phyloP scores from a whole-genome alignment of 331 rosid species.

The Quercus phellos region DNA sequence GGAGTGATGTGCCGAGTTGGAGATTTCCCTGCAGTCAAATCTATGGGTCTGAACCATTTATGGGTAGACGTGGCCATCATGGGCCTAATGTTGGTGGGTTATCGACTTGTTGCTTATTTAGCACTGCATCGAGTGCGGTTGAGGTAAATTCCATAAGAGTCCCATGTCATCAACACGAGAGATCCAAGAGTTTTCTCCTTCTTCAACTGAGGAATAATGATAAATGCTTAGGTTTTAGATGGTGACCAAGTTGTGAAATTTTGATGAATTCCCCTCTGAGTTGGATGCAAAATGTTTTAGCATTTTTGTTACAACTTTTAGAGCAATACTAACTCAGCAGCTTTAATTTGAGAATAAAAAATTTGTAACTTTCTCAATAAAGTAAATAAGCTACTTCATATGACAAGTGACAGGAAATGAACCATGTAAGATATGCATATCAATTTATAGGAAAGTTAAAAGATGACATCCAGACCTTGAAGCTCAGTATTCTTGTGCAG shows the following conservation, averaged over 20 bases:
- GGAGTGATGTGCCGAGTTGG: slow-evolving; percentile 65
- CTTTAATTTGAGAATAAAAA: slow-evolving; percentile 24
- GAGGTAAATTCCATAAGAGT: slow-evolving; percentile 28
- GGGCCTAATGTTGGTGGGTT: slow-evolving; percentile 85
- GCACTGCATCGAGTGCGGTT: slow-evolving; percentile 78
- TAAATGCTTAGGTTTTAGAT: slow-evolving; percentile 29
- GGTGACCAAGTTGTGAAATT: slow-evolving; percentile 32
- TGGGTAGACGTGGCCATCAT: slow-evolving; percentile 82
- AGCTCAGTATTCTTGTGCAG: slow-evolving; percentile 1
- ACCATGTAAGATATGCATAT: background rate
- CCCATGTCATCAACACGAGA: slow-evolving; percentile 25
- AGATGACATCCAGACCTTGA: slow-evolving; percentile 15
- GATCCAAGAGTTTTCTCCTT: slow-evolving; percentile 44
- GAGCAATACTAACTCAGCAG: slow-evolving; percentile 26
- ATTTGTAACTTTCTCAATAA: background rate
- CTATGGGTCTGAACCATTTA: slow-evolving; percentile 70
- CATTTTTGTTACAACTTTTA: slow-evolving; percentile 7
- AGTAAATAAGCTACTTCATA: slow-evolving; percentile 27
- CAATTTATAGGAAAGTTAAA: slow-evolving; percentile 15
- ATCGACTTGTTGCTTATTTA: slow-evolving; percentile 76
- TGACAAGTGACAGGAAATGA: slow-evolving; percentile 19
- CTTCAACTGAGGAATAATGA: slow-evolving; percentile 51
- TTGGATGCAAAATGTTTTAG: slow-evolving; percentile 20
- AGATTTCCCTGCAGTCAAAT: slow-evolving; percentile 69
- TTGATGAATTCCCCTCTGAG: slow-evolving; percentile 23